Percentiles rank a stretch among this genome's conserved stretches.
Evolutionary conservation across 1,284 basidiomycete genomes (phyloP).

Genomic region (Mycosarcoma mackinlayi): DNA sequence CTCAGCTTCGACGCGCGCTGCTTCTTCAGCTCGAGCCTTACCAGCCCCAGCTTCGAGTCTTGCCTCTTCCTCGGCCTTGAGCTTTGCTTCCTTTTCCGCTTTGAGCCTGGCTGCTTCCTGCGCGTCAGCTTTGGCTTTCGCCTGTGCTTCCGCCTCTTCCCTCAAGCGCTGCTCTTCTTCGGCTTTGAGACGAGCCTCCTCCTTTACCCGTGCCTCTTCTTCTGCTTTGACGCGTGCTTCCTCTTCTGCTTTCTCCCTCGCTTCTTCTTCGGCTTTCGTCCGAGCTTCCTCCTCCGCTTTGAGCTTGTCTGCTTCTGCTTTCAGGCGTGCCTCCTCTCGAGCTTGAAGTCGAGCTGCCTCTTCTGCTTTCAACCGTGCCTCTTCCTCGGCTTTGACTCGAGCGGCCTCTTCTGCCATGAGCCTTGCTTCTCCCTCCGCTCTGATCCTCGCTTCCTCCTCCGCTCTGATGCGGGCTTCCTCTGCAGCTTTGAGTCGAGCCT

Average conservation of each 20-base stretch:
- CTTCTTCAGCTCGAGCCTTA: too few species aligned
- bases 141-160: constrained; percentile 2
- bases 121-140: constrained; percentile 2
- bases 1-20: constrained; percentile 3
- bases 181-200: constrained; percentile 4
- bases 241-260: constrained; percentile 7
- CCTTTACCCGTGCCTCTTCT: constrained; percentile 2
- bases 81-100: neutral
- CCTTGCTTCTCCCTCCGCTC: constrained; percentile 5
- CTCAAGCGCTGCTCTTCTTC: too few species aligned
- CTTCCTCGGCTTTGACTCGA: constrained; percentile 3
- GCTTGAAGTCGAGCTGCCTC: constrained; percentile 1
- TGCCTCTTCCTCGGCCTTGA: neutral
- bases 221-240: constrained; percentile 3
- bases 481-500: constrained; percentile 2
- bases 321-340: constrained; percentile 1
- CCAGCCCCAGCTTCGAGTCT: too few species aligned
- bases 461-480: constrained; percentile 7
- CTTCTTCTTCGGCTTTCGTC: neutral
- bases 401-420: constrained; percentile 3
- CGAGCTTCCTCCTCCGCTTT: neutral
- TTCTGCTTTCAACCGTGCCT: neutral
- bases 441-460: constrained; percentile 5
- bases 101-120: constrained; percentile 5
- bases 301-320: constrained; percentile 1